Percentiles rank a stretch among this genome's conserved stretches.
Evolutionary conservation across 2,329 filamentous ascomycete genomes (phyloP).

Genomic region (Talaromyces sp.): DNA sequence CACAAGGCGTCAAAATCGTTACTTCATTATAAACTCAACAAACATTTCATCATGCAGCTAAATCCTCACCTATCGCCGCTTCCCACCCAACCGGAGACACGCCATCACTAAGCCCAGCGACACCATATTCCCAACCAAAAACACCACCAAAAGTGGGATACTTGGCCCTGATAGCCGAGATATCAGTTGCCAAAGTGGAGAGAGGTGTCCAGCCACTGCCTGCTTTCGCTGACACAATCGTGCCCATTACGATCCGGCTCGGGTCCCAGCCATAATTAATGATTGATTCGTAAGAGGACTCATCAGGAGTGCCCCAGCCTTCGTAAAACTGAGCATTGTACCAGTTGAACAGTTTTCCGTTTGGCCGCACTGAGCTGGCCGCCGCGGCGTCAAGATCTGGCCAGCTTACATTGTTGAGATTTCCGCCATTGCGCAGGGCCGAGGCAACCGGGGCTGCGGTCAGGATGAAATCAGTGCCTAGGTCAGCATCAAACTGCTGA

Average conservation of each 20-base stretch:
- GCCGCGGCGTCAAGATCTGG: constrained; percentile 55
- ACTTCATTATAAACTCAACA: neutral
- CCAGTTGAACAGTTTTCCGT: constrained; percentile 60
- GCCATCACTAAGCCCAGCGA: constrained; percentile 40
- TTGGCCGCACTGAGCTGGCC: constrained; percentile 32
- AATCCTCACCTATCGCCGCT: neutral
- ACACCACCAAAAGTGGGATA: constrained; percentile 68
- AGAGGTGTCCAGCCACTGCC: constrained; percentile 57
- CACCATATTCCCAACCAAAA: constrained; percentile 87
- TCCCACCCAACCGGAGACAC: constrained; percentile 4
- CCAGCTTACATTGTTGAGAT: constrained; percentile 72
- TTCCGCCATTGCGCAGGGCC: constrained; percentile 46
- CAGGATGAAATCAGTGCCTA: constrained; percentile 59
- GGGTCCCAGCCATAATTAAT: constrained; percentile 58
- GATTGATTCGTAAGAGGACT: constrained; percentile 47
- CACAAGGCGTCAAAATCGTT: neutral
- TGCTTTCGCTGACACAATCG: constrained; percentile 67
- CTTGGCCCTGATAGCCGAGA: constrained; percentile 48
- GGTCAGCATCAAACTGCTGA: constrained; percentile 53
- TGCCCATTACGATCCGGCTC: constrained; percentile 65
- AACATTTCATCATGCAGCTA: constrained; percentile 25
- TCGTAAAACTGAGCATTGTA: constrained; percentile 84
- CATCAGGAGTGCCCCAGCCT: constrained; percentile 59
- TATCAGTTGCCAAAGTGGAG: constrained; percentile 46
- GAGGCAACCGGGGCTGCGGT: constrained; percentile 71